A percentile compares a stretch with the other conserved stretches of the same genome.
These are phyloP conservation scores for Anisogramma anomala DNA, from an alignment of 2,329 filamentous ascomycete species.

Conservation along the genomic window DNA sequence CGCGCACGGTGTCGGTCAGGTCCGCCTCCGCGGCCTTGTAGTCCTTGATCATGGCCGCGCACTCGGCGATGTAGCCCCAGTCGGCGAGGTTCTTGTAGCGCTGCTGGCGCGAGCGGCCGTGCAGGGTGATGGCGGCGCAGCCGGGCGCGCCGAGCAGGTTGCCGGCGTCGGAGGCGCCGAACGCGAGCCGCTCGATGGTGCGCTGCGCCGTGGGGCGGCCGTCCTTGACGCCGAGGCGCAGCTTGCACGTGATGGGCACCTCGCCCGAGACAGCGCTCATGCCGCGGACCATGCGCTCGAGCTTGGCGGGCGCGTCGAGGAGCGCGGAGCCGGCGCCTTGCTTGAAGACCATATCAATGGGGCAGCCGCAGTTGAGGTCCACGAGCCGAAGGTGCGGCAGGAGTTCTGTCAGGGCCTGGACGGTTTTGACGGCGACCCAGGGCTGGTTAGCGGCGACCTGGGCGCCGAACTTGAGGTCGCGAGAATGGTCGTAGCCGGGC, in stretches of 20 bases:
- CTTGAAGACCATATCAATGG: constrained; percentile 87
- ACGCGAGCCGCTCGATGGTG: constrained; percentile 69
- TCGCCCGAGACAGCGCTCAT: constrained; percentile 92
- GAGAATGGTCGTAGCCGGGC: constrained; percentile 66
- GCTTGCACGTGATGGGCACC: constrained; percentile 87
- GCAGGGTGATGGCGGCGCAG: constrained; percentile 88
- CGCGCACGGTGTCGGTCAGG: constrained; percentile 62
- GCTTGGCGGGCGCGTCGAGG: constrained; percentile 74
- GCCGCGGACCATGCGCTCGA: constrained; percentile 88
- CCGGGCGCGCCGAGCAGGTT: constrained; percentile 64
- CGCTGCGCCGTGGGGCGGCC: constrained; percentile 68
- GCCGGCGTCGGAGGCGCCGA: constrained; percentile 63
- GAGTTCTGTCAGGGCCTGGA: constrained; percentile 65
- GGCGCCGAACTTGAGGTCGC: constrained; percentile 78
- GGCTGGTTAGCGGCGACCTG: constrained; percentile 91
- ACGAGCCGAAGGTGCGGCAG: constrained; percentile 80
- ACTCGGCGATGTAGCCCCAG: constrained; percentile 89
- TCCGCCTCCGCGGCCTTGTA: constrained; percentile 59
- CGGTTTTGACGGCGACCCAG: constrained; percentile 79
- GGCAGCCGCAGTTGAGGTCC: constrained; percentile 94
- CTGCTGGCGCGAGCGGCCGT: constrained; percentile 87
- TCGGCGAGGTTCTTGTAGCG: constrained; percentile 87
- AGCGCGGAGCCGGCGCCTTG: constrained; percentile 82
- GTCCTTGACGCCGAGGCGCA: constrained; percentile 80
- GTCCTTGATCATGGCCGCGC: constrained; percentile 68